A percentile compares a stretch with the other conserved stretches of the same genome.
Conservation (phyloP, 805 yeast species). For the Schwanniomyces vanrijiae region DNA sequence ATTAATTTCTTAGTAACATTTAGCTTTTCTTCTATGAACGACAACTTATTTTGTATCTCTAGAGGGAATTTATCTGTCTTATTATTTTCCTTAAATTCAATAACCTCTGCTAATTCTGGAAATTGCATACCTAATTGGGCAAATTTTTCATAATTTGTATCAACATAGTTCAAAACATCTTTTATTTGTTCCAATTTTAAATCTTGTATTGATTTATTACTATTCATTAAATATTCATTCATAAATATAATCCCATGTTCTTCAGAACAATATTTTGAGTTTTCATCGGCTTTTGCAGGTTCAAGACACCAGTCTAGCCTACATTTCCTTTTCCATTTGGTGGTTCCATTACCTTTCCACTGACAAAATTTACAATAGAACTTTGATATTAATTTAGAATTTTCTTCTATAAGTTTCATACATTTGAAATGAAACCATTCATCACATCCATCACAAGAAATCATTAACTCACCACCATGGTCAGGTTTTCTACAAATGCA, state of each 20-base stretch:
- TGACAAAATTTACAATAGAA: conserved; percentile 77
- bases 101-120: conserved; percentile 43
- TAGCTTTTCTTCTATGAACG: conserved; percentile 16
- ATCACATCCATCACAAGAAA: conserved; percentile 93
- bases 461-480: conserved; percentile 75
- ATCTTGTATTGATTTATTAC: conserved; percentile 10
- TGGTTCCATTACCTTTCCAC: conserved; percentile 47
- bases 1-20: conserved; percentile 10
- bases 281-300: conserved; percentile 44
- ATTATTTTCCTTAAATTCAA: conserved; percentile 15
- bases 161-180: conserved; percentile 22
- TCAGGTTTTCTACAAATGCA: conserved; percentile 82
- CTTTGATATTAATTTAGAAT: conserved; percentile 56
- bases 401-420: conserved; percentile 54
- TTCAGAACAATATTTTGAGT: conserved; percentile 71
- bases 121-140: conserved; percentile 31
- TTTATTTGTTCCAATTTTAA: conserved; percentile 20
- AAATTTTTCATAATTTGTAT: conserved; percentile 19
- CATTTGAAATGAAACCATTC: conserved; percentile 93
- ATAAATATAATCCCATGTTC: conserved; percentile 64
- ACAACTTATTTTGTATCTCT: conserved; percentile 17
- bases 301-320: conserved; percentile 55
- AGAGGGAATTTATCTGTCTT: conserved; percentile 16
- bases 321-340: conserved; percentile 79
- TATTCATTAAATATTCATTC: conserved; percentile 21